phyloP scores from a whole-genome alignment of 768 basidiomycete species.

The Pleurotus salmoneostramineus region DNA sequence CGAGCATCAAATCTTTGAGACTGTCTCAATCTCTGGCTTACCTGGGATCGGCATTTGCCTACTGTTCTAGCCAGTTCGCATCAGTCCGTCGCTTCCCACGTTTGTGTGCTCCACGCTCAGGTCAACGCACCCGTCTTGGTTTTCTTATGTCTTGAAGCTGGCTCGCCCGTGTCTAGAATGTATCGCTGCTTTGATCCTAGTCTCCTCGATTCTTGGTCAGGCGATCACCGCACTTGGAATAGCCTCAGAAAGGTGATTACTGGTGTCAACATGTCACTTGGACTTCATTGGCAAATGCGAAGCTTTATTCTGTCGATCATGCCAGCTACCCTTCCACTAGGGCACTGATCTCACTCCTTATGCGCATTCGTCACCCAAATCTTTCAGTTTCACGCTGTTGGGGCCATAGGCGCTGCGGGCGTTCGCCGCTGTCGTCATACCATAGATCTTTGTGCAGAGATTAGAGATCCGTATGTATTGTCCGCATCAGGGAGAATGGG shows the following conservation, averaged over 20 bases:
- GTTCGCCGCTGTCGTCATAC: slow-evolving; percentile 7
- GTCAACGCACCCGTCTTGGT: no score
- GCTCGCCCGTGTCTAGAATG: slow-evolving; percentile 1
- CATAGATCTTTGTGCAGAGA: not conserved
- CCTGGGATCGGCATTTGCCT: not conserved
- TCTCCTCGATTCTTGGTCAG: not conserved
- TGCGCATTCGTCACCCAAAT: no score
- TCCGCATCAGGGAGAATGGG: slow-evolving; percentile 8
- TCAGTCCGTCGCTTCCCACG: not conserved
- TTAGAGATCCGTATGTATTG: not conserved
- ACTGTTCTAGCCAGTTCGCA: not conserved
- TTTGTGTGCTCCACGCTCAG: not conserved
- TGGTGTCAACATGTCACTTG: not conserved
- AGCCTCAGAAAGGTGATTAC: not conserved
- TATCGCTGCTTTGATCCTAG: not conserved
- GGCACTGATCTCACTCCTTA: no score
- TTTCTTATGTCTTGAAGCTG: not conserved
- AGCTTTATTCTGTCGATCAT: not conserved
- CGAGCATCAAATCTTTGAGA: not conserved
- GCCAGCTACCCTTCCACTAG: not conserved
- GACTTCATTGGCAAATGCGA: not conserved
- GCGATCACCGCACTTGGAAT: not conserved
- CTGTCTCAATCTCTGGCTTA: not conserved
- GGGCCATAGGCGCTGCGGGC: not conserved
- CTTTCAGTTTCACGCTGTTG: no score